Base-by-base conservation (phyloP, 495 filamentous ascomycete genomes). In the Aspergillus cristatus region DNA sequence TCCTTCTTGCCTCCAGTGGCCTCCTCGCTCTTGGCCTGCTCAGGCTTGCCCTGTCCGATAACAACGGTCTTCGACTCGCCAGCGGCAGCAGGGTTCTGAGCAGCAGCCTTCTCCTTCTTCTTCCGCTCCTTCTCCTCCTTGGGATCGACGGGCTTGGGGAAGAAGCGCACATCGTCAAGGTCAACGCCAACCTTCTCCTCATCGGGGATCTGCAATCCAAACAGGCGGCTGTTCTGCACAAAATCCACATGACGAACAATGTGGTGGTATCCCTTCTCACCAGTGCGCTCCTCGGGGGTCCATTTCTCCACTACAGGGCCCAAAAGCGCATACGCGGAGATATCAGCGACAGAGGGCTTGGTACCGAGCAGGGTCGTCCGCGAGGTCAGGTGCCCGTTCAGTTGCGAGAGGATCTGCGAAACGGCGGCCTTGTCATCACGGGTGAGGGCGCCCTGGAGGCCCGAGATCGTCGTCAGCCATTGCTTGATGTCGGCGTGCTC, bases 241-340 rank as follows among this genome's bases (percentile, higher is more conserved):
- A 95, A 94, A 60, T 96, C 91, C 46, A 94, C 62, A 51, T 81
- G 84, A 24, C 91, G 87, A 24, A 98, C 86, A 48, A 96, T 83
- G 58, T 97, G 78, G 50, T 91, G 87, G 55, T 79, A 83, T 38
- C 91, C 91, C 32, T 86, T 70, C 68, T 95, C 77, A 24, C 91
- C 91, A 5, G 91, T 94, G 48, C 84, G 78, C 71, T 95, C 75
- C 69, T 96, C 87, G 28, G 83, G 64, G 6, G 73, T 72, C 90
- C 89, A 96, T 41, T 72, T 71, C 52, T 79, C 75, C 38, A 96
- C 85, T 3, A 80, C 47, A 14, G 89, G 83, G 14, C 82, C 84
- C 14, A 95, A 65, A 29, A 83, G 69, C 47, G 86, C 72, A 65
- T 94, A 98, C 37, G 89, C 71, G 39, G 84, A 84, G 35, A 94